Percentiles rank a stretch among this genome's conserved stretches.
Evolutionary conservation across 164 flowering plant genomes (phyloP).

Genomic region (Santalum album): DNA sequence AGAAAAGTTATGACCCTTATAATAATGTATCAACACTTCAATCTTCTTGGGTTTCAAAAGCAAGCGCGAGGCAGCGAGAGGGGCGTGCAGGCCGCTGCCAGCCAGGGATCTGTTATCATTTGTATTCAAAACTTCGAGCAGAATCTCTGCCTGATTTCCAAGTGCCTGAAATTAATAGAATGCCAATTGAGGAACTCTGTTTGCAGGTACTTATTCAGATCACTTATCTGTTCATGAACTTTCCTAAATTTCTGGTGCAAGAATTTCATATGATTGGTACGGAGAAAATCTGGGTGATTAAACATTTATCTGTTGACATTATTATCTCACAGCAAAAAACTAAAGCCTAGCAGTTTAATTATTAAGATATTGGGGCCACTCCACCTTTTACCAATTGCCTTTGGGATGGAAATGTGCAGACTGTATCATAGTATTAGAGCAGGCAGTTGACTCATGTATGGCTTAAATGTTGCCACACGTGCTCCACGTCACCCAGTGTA

Average conservation of each 20-base stretch:
- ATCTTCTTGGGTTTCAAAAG: conserved; percentile 93
- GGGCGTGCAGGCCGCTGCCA: conserved; percentile 99
- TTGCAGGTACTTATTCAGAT: conserved; percentile 53
- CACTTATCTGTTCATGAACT: not conserved
- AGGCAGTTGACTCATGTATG: no score
- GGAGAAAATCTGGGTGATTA: no score
- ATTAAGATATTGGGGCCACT: no score
- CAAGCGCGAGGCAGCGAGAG: conserved; percentile 87
- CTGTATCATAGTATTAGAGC: no score
- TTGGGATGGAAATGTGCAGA: no score
- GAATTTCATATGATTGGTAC: not conserved
- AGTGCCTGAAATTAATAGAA: conserved; percentile 89
- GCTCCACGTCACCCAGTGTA: no score
- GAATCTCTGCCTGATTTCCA: conserved; percentile 71
- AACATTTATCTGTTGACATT: no score
- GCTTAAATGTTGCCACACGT: no score
- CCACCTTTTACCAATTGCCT: no score
- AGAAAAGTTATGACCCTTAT: conserved; percentile 93
- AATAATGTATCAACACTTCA: conserved; percentile 90
- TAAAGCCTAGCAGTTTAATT: no score
- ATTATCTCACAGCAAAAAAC: no score
- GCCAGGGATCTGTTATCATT: conserved; percentile 91
- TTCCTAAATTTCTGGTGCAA: not conserved
- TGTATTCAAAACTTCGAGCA: conserved; percentile 69
- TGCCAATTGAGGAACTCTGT: conserved; percentile 92